Percentiles rank a stretch among this genome's conserved stretches.
Conservation (phyloP, 148 eudicot genomes). For the Selenicereus undatus region DNA sequence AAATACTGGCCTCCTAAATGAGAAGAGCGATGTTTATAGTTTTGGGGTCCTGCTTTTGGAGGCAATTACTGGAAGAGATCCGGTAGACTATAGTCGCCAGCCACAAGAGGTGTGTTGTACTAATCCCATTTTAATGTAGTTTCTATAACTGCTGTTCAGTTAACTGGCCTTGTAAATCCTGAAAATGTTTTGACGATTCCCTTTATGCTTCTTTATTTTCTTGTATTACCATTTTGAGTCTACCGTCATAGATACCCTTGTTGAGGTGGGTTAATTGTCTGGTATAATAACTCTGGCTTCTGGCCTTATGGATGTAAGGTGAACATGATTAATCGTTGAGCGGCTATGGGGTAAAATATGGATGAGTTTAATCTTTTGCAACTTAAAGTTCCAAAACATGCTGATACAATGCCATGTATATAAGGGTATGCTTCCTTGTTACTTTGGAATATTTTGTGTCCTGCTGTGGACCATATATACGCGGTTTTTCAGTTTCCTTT, state of each 20-base stretch:
- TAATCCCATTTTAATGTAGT: not conserved
- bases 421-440: not conserved
- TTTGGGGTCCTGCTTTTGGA: slow-evolving; percentile 66
- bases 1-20: slow-evolving; percentile 69
- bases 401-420: not conserved
- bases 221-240: not conserved
- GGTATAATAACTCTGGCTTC: not conserved
- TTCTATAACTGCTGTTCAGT: not conserved
- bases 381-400: not conserved
- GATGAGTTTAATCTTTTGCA: no score
- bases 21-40: slow-evolving; percentile 77
- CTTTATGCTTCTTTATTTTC: not conserved
- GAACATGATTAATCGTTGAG: not conserved
- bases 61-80: slow-evolving; percentile 72
- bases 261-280: not conserved
- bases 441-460: not conserved
- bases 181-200: no score
- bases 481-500: no score
- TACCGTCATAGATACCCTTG: no score
- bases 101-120: slow-evolving; percentile 46
- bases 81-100: slow-evolving; percentile 70
- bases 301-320: not conserved
- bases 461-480: not conserved
- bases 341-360: not conserved
- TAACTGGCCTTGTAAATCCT: not conserved